Evolutionary conservation across 1,139 yeast species (phyloP).

Genomic region (Chernovozyma aurita): DNA sequence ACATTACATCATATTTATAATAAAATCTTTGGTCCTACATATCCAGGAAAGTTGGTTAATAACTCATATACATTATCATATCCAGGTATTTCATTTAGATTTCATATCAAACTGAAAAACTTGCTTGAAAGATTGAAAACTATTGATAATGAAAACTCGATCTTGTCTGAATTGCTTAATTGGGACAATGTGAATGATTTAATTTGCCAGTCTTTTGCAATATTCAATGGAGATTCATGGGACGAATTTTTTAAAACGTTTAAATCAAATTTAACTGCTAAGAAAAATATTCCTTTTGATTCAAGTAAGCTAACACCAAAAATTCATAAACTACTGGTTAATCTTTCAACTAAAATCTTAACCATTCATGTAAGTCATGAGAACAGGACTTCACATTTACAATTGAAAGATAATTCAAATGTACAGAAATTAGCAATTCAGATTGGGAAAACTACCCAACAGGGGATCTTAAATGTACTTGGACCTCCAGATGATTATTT

Average conservation of each 20-base stretch:
- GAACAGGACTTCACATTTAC: neutral
- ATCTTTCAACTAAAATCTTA: neutral
- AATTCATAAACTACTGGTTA: conserved; percentile 2
- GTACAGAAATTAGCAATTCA: conserved; percentile 7
- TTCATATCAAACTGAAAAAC: conserved; percentile 19
- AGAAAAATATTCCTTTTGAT: neutral
- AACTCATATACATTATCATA: conserved; percentile 41
- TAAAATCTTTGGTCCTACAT: conserved; percentile 59
- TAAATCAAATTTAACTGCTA: neutral
- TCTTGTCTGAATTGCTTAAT: conserved; percentile 29
- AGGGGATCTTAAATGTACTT: conserved; percentile 39
- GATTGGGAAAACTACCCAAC: conserved; percentile 46
- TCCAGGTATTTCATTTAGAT: conserved; percentile 52
- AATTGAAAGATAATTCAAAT: neutral
- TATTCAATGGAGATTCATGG: conserved; percentile 33
- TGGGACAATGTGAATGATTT: conserved; percentile 29
- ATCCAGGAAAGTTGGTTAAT: conserved; percentile 42
- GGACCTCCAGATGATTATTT: conserved; percentile 59
- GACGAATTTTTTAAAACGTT: conserved; percentile 14
- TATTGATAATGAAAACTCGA: conserved; percentile 13
- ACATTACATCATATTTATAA: conserved; percentile 47
- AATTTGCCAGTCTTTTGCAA: conserved; percentile 30
- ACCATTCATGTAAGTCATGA: neutral
- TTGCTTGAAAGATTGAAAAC: conserved; percentile 14
- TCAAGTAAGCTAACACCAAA: conserved; percentile 2